Base-by-base conservation (phyloP, 169 alveolate genomes). In the Cryptosporidium andersoni region DNA sequence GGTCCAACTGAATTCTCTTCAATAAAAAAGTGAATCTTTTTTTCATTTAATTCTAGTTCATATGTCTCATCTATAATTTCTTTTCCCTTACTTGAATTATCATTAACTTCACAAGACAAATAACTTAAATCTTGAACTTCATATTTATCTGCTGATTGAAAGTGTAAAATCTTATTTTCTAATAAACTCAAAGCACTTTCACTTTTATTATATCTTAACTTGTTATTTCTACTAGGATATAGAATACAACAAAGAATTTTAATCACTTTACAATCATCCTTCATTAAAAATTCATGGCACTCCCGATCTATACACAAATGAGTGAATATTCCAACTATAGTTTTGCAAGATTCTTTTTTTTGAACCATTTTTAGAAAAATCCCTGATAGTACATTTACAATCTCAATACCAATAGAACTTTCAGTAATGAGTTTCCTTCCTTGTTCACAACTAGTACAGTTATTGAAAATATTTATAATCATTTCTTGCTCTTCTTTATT, bases 1-100 rank as follows among this genome's bases (percentile, higher is more conserved):
- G 82, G 82, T 14, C 82, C 82, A 0, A 55, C 53, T 8, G 82
- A 65, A 67, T n/a, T 37, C 42, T 67, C 55, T 42, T 3, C 9
- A 1, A 67, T 67, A 56, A 3, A 52, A 14, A 36, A 52, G 2
- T 65, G 48, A 52, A 67, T 52, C 6, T 14, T 67, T 34, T 40
- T 14, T 39, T 12, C 51, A 8, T 36, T 55, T 39, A 34, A 4
- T 14, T 4, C 11, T 53, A 36, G 45, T 42, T 9, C 58, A 43
- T 7, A 14, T n/a, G 40, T 55, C 2, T 42, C 66, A 37, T 63
- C 53, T 7, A 2, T 6, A 2, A 3, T 5, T 25, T n/a, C 67
- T 5, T 39, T 6, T 5, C 51, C 1, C 7, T 6, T 40, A 6
- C 16, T 34, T 4, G 25, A 39, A 49, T 45, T 37, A 2, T 43